Evolutionary conservation across 768 basidiomycete genomes (phyloP).

Genomic region (Phylloporus scabripes): DNA sequence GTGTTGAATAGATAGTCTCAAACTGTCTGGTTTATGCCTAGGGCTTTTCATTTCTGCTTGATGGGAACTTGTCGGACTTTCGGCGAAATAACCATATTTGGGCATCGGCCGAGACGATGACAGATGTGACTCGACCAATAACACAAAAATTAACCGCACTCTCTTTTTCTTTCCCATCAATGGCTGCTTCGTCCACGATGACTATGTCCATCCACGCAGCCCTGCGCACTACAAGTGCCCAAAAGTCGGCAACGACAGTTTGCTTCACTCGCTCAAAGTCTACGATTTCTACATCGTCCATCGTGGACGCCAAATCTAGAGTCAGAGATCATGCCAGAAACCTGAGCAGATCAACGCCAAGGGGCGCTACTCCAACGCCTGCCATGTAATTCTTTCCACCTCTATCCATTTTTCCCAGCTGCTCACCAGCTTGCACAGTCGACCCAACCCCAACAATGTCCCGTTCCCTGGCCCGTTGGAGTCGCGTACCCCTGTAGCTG

Average conservation of each 20-base stretch:
- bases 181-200: slow-evolving; percentile 8
- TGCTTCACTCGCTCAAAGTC: slow-evolving; percentile 47
- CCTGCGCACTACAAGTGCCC: slow-evolving; percentile 39
- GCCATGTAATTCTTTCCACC: slow-evolving; percentile 44
- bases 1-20: not conserved
- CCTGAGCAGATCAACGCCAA: slow-evolving; percentile 62
- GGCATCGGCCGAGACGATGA: slow-evolving; percentile 23
- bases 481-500: slow-evolving; percentile 40
- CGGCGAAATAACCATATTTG: slow-evolving; percentile 12
- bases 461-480: slow-evolving; percentile 32
- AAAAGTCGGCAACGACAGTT: slow-evolving; percentile 27
- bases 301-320: slow-evolving; percentile 76
- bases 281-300: slow-evolving; percentile 45
- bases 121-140: slow-evolving; percentile 18
- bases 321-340: slow-evolving; percentile 72
- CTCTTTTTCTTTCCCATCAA: slow-evolving; percentile 4
- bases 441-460: slow-evolving; percentile 37
- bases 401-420: not conserved
- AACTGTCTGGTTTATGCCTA: not conserved
- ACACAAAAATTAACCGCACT: slow-evolving; percentile 4
- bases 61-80: too few species aligned
- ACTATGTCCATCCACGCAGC: slow-evolving; percentile 41
- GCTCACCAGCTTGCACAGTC: slow-evolving; percentile 49
- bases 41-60: too few species aligned
- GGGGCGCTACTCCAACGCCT: slow-evolving; percentile 57